Evolutionary conservation across 1,139 yeast genomes (phyloP), one percentile per base, ranked within the genome.

Genomic region (Diutina mesorugosa): DNA sequence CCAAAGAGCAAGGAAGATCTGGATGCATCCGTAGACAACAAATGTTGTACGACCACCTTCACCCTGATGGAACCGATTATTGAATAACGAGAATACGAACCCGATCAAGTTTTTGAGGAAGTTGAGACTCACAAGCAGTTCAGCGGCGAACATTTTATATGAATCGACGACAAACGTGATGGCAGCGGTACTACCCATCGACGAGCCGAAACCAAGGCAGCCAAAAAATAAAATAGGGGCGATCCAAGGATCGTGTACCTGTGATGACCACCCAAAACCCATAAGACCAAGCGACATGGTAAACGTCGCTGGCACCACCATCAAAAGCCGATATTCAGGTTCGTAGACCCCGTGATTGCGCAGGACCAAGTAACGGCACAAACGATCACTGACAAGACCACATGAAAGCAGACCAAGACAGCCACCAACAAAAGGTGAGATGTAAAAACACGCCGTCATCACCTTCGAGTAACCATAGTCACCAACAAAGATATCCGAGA

Each of bases 201-300:
- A 77, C 58, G 83, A 76, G 12, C 87, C 87, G 67, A 81, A 83
- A 21, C 83, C 77, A 47, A 82, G 67, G 52, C 80, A 68, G 0
- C 83, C 85, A 61, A 82, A 74, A 62, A 82, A 80, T 0, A 83
- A 65, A 1, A 83, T 72, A 0, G 86, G 86, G 0, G 78, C 85
- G 58, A 79, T 72, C 87, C 87, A 83, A n/a, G 69, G 64, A 63
- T 81, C 82, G 26, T 72, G 62, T 1, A 64, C 72, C 41, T 71
- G 66, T 0, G 83, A 66, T 2, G 84, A 71, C 86, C 86, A 82
- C 2, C 87, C 87, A 63, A 79, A 83, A 2, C 86, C 87, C 73
- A 82, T 76, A 56, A 82, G 68, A 1, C 87, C 87, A 55, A 72
- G 61, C n/a, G 66, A 60, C 53, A 78, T 72, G 50, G 79, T 65